Evolutionary conservation across 495 filamentous ascomycete species (phyloP).

Genomic region (Neurospora cerealis): DNA sequence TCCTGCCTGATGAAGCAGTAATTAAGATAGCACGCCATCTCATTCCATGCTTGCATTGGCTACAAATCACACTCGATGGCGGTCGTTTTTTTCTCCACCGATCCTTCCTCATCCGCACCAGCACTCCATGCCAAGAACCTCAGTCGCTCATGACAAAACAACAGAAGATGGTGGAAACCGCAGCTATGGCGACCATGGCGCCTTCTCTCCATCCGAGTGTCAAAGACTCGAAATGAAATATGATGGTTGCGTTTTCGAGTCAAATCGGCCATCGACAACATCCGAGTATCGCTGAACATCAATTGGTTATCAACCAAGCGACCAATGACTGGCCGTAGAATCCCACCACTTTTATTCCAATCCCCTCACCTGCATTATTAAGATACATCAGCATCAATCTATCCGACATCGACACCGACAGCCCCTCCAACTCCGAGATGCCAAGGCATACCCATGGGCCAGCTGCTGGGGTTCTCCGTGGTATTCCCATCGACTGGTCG

Average conservation of each 20-base stretch:
- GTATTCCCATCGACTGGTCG: background rate
- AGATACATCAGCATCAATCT: background rate
- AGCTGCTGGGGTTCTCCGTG: background rate
- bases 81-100: background rate
- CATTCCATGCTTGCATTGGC: too few relatives aligned
- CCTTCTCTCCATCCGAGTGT: background rate
- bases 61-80: too few relatives aligned
- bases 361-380: background rate
- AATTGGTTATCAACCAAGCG: background rate
- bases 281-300: background rate
- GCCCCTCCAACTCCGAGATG: background rate
- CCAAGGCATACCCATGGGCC: background rate
- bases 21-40: too few relatives aligned
- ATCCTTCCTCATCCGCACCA: background rate
- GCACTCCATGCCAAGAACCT: background rate
- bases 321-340: background rate
- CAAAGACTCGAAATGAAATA: background rate
- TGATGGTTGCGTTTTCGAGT: background rate
- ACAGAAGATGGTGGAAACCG: background rate
- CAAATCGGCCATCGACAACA: background rate
- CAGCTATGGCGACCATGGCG: background rate
- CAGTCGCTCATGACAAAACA: background rate
- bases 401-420: background rate
- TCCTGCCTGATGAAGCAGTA: too few relatives aligned
- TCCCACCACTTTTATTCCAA: background rate